Conservation (phyloP, 129 eudicot genomes). For the Logfia minima region DNA sequence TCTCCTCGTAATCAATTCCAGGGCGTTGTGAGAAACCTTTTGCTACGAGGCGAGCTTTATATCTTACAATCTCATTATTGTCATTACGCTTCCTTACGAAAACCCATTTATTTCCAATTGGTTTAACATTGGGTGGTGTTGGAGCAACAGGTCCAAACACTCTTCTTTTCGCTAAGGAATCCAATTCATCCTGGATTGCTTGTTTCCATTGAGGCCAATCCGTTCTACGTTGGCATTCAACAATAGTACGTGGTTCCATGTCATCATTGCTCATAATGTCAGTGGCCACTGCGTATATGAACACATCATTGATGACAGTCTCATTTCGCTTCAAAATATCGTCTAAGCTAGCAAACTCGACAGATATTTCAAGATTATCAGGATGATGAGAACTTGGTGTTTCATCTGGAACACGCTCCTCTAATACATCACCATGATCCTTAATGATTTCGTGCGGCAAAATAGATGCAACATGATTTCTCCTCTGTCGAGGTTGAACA, state of each 20-base stretch:
- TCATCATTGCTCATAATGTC: neutral
- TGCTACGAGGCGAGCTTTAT: no score
- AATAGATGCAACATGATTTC: neutral
- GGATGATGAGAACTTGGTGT: neutral
- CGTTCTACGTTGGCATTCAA: neutral
- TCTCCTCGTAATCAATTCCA: no score
- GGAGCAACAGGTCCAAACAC: neutral
- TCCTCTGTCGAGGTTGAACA: constrained; percentile 7
- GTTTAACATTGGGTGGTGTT: neutral
- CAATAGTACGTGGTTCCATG: neutral
- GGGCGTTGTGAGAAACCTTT: no score
- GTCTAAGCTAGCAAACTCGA: neutral
- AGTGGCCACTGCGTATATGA: neutral
- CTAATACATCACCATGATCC: neutral
- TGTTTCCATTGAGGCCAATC: neutral
- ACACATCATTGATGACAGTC: no score
- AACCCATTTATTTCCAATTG: neutral
- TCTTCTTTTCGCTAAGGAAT: neutral
- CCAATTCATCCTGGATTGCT: neutral
- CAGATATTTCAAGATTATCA: neutral
- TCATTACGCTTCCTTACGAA: neutral
- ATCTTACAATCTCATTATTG: no score
- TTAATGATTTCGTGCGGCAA: no score
- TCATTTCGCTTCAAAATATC: no score
- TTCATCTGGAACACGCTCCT: neutral